phyloP scores from a whole-genome alignment of 1,284 basidiomycete species.

The Butyriboletus appendiculatus region DNA sequence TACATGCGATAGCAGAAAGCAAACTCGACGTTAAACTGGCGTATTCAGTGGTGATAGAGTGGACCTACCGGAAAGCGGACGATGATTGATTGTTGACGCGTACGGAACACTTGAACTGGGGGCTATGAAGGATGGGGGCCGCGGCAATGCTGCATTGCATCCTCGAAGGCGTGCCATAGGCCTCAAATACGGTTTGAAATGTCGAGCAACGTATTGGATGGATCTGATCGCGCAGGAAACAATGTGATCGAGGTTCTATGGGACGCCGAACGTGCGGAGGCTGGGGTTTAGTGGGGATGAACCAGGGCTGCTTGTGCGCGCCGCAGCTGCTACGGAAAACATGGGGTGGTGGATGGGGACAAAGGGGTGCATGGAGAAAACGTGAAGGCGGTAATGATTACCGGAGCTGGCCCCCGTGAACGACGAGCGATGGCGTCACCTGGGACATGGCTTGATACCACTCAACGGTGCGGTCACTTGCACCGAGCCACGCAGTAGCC shows the following conservation, averaged over 20 bases:
- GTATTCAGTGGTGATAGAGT: slow-evolving; percentile 24
- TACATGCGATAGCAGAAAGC: slow-evolving; percentile 14
- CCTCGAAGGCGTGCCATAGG: slow-evolving; percentile 7
- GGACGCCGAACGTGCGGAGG: slow-evolving; percentile 1
- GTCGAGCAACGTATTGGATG: slow-evolving; percentile 3
- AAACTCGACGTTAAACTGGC: slow-evolving; percentile 9
- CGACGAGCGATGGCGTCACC: slow-evolving; percentile 3
- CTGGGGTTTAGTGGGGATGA: slow-evolving; percentile 19
- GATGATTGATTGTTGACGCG: slow-evolving; percentile 6
- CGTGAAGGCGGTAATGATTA: slow-evolving; percentile 29
- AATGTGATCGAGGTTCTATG: slow-evolving; percentile 1
- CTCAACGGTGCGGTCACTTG: background rate
- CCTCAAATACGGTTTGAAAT: slow-evolving; percentile 1
- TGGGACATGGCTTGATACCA: slow-evolving; percentile 1
- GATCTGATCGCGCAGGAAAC: slow-evolving; percentile 21
- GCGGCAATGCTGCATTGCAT: slow-evolving; percentile 11
- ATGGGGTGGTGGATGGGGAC: slow-evolving; percentile 20
- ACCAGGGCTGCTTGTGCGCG: slow-evolving; percentile 1
- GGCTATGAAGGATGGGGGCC: slow-evolving; percentile 15
- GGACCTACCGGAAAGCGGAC: slow-evolving; percentile 12
- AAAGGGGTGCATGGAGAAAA: slow-evolving; percentile 17
- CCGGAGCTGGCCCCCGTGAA: background rate
- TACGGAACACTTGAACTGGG: slow-evolving; percentile 1
- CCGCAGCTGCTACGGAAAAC: slow-evolving; percentile 11
- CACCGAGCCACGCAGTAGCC: background rate